phyloP scores from a whole-genome alignment of 805 yeast species.

The Candida bentonensis region DNA sequence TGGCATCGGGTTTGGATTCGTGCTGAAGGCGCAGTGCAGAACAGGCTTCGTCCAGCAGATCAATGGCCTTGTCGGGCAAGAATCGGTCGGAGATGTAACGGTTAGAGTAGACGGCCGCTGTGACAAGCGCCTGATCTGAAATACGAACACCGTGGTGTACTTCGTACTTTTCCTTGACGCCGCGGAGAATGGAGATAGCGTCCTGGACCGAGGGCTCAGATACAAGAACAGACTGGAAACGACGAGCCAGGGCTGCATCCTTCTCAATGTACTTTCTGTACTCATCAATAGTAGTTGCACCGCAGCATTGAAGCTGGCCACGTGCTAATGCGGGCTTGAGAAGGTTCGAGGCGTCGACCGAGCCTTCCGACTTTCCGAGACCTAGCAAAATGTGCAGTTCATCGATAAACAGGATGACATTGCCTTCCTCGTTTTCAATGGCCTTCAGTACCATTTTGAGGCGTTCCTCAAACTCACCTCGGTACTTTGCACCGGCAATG shows the following conservation, averaged over 20 bases:
- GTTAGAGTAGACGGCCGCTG: constrained; percentile 82
- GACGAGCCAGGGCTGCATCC: constrained; percentile 96
- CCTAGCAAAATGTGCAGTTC: constrained; percentile 85
- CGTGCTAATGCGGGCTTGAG: constrained; percentile 95
- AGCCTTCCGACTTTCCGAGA: constrained; percentile 84
- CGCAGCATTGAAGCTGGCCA: constrained; percentile 92
- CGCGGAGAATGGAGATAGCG: constrained; percentile 82
- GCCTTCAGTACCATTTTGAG: constrained; percentile 70
- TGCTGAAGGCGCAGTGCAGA: constrained; percentile 89
- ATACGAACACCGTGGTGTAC: constrained; percentile 97
- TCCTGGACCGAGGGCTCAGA: constrained; percentile 85
- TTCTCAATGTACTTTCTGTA: constrained; percentile 85
- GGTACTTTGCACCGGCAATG: constrained; percentile 87
- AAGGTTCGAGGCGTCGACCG: constrained; percentile 89
- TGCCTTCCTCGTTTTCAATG: constrained; percentile 64
- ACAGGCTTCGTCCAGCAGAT: constrained; percentile 93
- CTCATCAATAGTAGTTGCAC: constrained; percentile 94
- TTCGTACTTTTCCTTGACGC: constrained; percentile 85
- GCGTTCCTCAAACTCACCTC: constrained; percentile 94
- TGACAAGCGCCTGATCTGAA: constrained; percentile 81
- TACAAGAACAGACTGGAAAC: constrained; percentile 79
- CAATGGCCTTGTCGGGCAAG: constrained; percentile 93
- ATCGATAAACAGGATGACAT: constrained; percentile 72
- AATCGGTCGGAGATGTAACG: constrained; percentile 85
- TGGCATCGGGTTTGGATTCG: constrained; percentile 92